Percentiles rank a stretch among this genome's conserved stretches.
Evolutionary conservation across 176 grass and related monocot species (phyloP).

Genomic region (Cocos nucifera): DNA sequence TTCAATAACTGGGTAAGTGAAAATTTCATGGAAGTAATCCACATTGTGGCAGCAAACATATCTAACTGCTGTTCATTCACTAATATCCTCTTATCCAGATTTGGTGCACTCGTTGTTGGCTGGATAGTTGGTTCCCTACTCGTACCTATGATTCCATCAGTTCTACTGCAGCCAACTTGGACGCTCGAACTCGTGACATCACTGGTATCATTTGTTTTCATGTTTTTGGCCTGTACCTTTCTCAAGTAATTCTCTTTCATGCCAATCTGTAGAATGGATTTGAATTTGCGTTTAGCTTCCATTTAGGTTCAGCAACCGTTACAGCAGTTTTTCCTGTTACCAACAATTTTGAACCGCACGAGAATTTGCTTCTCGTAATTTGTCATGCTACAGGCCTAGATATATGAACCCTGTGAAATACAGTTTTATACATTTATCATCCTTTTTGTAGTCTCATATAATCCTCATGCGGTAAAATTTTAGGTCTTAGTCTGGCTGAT

Average conservation of each 20-base stretch:
- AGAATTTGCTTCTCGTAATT: too few relatives aligned
- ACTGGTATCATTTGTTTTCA: conserved; percentile 73
- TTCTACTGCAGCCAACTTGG: conserved; percentile 76
- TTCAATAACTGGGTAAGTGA: conserved; percentile 56
- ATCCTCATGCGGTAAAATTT: too few relatives aligned
- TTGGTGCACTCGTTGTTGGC: conserved; percentile 72
- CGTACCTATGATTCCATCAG: conserved; percentile 69
- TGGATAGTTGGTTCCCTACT: conserved; percentile 65
- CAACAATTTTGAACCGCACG: too few relatives aligned
- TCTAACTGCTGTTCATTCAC: conserved; percentile 11
- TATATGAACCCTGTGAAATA: too few relatives aligned
- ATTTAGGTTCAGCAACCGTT: too few relatives aligned
- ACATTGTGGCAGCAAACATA: not conserved
- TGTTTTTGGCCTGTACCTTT: conserved; percentile 75
- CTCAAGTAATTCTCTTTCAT: conserved; percentile 43
- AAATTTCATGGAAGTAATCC: not conserved
- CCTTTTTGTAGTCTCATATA: too few relatives aligned
- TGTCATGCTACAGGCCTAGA: too few relatives aligned
- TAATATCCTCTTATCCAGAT: conserved; percentile 35
- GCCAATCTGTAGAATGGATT: too few relatives aligned
- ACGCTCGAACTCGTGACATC: conserved; percentile 92
- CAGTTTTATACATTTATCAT: too few relatives aligned
- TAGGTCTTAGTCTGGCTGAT: too few relatives aligned
- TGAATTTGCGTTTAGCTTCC: too few relatives aligned
- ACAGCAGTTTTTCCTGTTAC: too few relatives aligned